Conservation (phyloP, 2,329 filamentous ascomycete species). For the Fusarium luffae region DNA sequence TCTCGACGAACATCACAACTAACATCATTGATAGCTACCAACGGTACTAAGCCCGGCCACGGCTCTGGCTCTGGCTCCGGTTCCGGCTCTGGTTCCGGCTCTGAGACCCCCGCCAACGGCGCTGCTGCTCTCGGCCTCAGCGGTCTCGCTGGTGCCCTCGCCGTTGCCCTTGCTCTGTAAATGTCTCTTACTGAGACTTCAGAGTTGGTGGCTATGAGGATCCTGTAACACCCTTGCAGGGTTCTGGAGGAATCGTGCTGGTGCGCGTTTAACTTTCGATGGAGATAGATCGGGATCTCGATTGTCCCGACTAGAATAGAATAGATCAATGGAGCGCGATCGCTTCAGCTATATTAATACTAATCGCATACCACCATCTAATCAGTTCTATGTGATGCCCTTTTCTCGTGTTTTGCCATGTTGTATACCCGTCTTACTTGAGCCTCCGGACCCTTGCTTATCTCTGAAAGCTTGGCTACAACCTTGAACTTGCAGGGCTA, state of each 20-base stretch:
- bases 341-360: conserved; percentile 44
- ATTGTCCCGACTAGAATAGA: conserved; percentile 34
- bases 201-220: conserved; percentile 25
- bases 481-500: neutral
- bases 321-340: conserved; percentile 37
- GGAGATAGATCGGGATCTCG: conserved; percentile 32
- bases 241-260: conserved; percentile 37
- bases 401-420: neutral
- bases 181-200: conserved; percentile 2
- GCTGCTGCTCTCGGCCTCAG: conserved; percentile 36
- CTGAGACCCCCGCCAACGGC: conserved; percentile 30
- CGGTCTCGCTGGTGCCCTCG: conserved; percentile 40
- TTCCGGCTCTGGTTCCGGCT: conserved; percentile 15
- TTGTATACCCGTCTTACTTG: neutral
- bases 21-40: conserved; percentile 24
- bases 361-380: conserved; percentile 40
- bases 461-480: neutral
- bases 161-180: conserved; percentile 43
- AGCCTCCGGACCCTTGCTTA: neutral
- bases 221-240: conserved; percentile 2
- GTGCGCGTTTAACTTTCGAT: conserved; percentile 41
- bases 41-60: conserved; percentile 31
- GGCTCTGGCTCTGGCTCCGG: conserved; percentile 19
- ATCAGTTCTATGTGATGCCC: neutral
- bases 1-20: conserved; percentile 9